These are phyloP conservation scores for Dissophora globulifera DNA, from an alignment of 192 early-diverging fungal species.

Conservation along the genomic window DNA sequence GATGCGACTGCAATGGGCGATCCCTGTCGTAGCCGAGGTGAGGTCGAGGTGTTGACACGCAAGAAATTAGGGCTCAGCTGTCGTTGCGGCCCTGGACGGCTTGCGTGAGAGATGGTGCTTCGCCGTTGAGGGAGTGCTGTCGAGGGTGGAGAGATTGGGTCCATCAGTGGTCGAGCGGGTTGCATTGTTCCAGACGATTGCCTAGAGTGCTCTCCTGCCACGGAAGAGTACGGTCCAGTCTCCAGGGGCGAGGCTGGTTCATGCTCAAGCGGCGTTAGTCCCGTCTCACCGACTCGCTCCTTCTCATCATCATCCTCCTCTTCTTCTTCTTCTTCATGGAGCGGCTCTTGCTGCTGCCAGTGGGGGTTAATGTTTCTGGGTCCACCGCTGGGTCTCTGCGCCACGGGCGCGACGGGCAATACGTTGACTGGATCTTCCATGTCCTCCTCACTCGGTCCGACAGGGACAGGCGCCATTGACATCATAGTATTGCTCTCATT, in stretches of 20 bases:
- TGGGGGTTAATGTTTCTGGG: conserved; percentile 29
- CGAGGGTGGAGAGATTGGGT: conserved; percentile 8
- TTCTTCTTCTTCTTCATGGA: conserved; percentile 17
- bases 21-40: conserved; percentile 32
- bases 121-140: conserved; percentile 19
- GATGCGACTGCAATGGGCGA: conserved; percentile 7
- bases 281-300: background rate
- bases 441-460: background rate
- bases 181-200: background rate
- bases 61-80: conserved; percentile 10
- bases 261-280: conserved; percentile 2
- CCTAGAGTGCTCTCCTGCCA: background rate
- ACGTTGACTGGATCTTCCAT: background rate
- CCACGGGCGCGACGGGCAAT: conserved; percentile 2
- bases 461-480: too few species aligned
- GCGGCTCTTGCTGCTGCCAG: conserved; percentile 15
- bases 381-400: background rate
- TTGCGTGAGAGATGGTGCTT: conserved; percentile 40
- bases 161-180: background rate
- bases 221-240: conserved; percentile 24
- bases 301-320: background rate
- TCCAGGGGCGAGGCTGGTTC: conserved; percentile 27
- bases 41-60: conserved; percentile 23
- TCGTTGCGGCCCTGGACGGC: conserved; percentile 1
- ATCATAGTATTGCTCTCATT: too few species aligned